Conservation (phyloP, 305 asterid species). For the Fraxinus albicans region DNA sequence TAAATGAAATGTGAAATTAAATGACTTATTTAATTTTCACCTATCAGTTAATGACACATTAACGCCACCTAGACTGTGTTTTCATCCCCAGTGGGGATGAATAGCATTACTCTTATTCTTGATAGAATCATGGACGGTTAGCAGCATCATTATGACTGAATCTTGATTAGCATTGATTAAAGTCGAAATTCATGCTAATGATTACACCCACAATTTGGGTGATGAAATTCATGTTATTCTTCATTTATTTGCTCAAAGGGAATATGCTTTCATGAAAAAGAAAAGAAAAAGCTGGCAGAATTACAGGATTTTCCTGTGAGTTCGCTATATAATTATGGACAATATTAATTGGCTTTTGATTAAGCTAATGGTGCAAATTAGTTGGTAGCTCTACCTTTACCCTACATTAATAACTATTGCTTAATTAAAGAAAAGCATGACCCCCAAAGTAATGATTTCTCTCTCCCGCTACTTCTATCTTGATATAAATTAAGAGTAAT, state of each 20-base stretch:
- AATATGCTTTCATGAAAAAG: conserved; percentile 9
- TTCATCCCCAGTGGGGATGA: too few species aligned
- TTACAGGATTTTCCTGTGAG: conserved; percentile 10
- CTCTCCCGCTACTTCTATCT: not conserved
- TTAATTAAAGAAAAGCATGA: not conserved
- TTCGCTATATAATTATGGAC: conserved; percentile 1
- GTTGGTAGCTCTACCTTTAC: conserved; percentile 13
- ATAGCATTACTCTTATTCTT: not conserved
- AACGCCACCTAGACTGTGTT: too few species aligned
- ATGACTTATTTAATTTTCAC: too few species aligned
- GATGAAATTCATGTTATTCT: not conserved
- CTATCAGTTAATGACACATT: too few species aligned
- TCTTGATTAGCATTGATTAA: not conserved
- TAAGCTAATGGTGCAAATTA: conserved; percentile 8
- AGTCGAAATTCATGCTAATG: not conserved
- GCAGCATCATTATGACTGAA: not conserved
- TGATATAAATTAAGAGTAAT: too few species aligned
- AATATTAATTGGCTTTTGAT: not conserved
- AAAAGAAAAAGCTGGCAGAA: not conserved
- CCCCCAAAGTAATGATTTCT: not conserved
- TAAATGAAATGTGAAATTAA: too few species aligned
- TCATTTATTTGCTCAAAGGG: not conserved
- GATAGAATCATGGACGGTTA: not conserved
- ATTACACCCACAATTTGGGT: conserved; percentile 12
- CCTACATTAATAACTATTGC: conserved; percentile 2